Conservation (phyloP, 2,329 filamentous ascomycete species). For the Talaromyces rugulosus region DNA sequence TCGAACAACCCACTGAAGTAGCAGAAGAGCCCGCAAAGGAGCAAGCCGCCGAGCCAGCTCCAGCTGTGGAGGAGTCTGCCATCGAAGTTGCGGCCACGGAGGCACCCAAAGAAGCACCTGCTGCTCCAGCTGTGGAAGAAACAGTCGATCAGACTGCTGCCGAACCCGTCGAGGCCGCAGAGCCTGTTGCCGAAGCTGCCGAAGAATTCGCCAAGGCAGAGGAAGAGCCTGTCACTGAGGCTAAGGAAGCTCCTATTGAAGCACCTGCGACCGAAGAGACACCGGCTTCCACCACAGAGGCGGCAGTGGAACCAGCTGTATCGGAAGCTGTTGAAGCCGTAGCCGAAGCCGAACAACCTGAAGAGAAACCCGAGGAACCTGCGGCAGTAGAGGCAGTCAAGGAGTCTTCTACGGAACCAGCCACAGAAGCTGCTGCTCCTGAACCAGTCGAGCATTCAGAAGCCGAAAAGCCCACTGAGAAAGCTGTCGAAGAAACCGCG, state of each 20-base stretch:
- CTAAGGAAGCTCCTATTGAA: background rate
- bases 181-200: background rate
- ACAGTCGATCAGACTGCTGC: background rate
- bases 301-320: background rate
- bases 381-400: background rate
- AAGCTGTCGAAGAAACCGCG: background rate
- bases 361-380: conserved; percentile 3
- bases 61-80: background rate
- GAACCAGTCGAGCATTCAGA: background rate
- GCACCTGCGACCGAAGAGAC: background rate
- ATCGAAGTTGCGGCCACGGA: background rate
- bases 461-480: background rate
- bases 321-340: background rate
- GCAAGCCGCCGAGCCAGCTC: background rate
- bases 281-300: background rate
- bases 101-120: background rate
- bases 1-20: background rate
- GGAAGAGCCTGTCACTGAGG: background rate
- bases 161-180: background rate
- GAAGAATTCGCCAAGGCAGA: background rate
- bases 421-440: background rate
- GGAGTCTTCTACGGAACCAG: conserved; percentile 1
- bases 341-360: background rate
- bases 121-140: background rate
- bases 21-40: background rate